Percentiles rank a stretch among this genome's conserved stretches.
Evolutionary conservation across 306 rosid species (phyloP).

Genomic region (Begonia fuchsioides): DNA sequence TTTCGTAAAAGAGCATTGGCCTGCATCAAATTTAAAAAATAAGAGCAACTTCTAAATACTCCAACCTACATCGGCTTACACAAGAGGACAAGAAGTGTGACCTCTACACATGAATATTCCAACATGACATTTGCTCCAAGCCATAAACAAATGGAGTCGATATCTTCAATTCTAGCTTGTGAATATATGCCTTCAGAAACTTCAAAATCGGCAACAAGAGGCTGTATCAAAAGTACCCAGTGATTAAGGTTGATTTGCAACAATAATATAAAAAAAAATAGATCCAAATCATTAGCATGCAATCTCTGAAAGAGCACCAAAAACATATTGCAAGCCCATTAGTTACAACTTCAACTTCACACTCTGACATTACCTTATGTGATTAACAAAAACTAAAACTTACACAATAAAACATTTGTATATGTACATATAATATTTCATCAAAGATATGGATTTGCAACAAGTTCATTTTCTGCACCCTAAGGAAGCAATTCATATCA

Average conservation of each 20-base stretch:
- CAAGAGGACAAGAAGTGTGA: conserved; percentile 9
- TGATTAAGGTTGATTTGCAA: background rate
- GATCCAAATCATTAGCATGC: too few species aligned
- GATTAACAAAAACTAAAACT: too few species aligned
- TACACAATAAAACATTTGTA: too few species aligned
- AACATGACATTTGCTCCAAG: conserved; percentile 87
- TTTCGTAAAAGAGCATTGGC: conserved; percentile 55
- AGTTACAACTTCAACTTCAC: too few species aligned
- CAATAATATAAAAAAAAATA: too few species aligned
- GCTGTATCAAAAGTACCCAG: conserved; percentile 29
- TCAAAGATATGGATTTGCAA: too few species aligned
- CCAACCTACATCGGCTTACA: conserved; percentile 5
- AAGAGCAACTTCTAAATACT: background rate
- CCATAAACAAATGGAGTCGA: conserved; percentile 71
- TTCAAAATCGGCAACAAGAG: conserved; percentile 74
- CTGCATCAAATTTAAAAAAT: conserved; percentile 28
- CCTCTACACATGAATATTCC: conserved; percentile 87
- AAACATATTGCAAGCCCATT: too few species aligned
- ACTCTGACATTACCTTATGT: too few species aligned
- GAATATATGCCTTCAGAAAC: conserved; percentile 75
- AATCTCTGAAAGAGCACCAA: too few species aligned
- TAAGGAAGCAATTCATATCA: too few species aligned
- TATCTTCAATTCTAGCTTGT: conserved; percentile 39
- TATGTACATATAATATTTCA: too few species aligned
- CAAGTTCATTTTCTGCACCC: too few species aligned